These are phyloP conservation scores for Boletus reticuloceps DNA, from an alignment of 768 basidiomycete genomes.

Conservation along the genomic window DNA sequence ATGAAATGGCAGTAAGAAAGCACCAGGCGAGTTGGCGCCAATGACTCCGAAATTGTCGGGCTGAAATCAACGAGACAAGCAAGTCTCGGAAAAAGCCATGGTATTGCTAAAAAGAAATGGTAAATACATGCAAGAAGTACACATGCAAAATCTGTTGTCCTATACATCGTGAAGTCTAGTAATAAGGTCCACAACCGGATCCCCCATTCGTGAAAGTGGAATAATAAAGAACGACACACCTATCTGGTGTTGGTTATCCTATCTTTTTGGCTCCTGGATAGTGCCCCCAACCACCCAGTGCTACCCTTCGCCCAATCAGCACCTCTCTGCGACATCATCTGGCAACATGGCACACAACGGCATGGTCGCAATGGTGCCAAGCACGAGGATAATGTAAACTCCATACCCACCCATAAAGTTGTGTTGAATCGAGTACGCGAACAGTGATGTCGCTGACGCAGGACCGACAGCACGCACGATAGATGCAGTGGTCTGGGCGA, in stretches of 20 bases:
- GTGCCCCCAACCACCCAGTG: neutral
- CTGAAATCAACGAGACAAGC: neutral
- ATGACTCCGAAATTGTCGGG: too few relatives aligned
- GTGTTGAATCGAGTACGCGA: conserved; percentile 36
- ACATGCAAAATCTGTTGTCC: conserved; percentile 1
- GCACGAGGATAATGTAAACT: conserved; percentile 32
- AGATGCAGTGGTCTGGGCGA: conserved; percentile 30
- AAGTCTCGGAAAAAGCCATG: conserved; percentile 11
- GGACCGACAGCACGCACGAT: conserved; percentile 35
- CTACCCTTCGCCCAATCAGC: conserved; percentile 3
- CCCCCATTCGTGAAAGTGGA: conserved; percentile 3
- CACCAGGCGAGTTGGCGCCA: neutral
- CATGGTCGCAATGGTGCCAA: conserved; percentile 11
- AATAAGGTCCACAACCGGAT: neutral
- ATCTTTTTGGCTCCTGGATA: neutral
- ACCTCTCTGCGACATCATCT: conserved; percentile 13
- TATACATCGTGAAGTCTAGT: conserved; percentile 1
- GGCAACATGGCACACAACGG: conserved; percentile 24
- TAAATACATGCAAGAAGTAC: conserved; percentile 27
- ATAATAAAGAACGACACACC: conserved; percentile 14
- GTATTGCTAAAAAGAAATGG: conserved; percentile 12
- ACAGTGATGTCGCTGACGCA: conserved; percentile 31
- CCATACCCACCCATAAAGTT: conserved; percentile 36
- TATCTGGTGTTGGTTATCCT: neutral
- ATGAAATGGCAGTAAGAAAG: neutral